Conservation (phyloP, 768 basidiomycete genomes). For the Tricholoma furcatifolium region DNA sequence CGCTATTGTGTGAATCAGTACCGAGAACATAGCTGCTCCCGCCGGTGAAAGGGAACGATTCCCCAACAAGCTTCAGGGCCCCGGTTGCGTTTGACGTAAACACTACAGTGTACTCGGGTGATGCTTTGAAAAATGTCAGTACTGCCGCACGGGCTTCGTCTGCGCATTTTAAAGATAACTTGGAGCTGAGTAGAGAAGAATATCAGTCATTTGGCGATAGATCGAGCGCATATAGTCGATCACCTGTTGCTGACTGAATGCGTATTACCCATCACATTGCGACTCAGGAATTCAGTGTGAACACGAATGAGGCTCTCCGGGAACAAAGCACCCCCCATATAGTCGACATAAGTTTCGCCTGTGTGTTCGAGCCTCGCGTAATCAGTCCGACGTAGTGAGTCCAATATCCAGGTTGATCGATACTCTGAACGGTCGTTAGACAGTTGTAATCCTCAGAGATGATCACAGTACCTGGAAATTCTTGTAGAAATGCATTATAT, state of each 20-base stretch:
- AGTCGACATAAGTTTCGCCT: conserved; percentile 81
- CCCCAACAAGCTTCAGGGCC: conserved; percentile 80
- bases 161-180: conserved; percentile 62
- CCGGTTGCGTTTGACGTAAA: conserved; percentile 81
- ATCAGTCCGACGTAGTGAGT: conserved; percentile 64
- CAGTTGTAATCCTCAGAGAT: background rate
- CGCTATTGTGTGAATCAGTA: conserved; percentile 80
- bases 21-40: conserved; percentile 67
- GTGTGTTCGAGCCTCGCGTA: conserved; percentile 55
- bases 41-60: conserved; percentile 68
- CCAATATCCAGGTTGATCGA: conserved; percentile 66
- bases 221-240: conserved; percentile 39
- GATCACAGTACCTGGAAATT: conserved; percentile 32
- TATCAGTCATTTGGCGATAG: conserved; percentile 6
- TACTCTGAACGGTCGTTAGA: conserved; percentile 44
- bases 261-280: conserved; percentile 74
- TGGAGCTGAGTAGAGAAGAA: conserved; percentile 49
- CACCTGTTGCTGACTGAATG: conserved; percentile 84
- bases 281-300: conserved; percentile 67
- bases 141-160: conserved; percentile 71
- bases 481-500: conserved; percentile 49
- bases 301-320: conserved; percentile 74
- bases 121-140: conserved; percentile 74
- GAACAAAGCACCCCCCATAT: conserved; percentile 82
- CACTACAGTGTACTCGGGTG: conserved; percentile 74